Evolutionary conservation across 164 flowering plant genomes (phyloP), one percentile per base, ranked within the genome.

Genomic region (Buxus sempervirens): DNA sequence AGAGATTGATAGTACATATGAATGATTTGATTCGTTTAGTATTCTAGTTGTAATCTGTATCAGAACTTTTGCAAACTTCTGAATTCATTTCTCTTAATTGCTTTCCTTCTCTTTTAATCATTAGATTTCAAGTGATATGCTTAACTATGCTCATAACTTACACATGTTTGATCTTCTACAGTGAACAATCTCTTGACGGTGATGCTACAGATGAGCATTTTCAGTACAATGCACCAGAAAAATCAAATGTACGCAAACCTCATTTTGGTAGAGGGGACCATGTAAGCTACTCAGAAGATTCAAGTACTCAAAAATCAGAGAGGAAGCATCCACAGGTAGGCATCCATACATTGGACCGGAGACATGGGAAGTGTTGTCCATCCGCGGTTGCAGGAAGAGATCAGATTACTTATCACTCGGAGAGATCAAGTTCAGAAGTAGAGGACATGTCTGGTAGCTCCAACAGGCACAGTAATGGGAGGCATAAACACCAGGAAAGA

Each of bases 381-480:
- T 71, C 78, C 55, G 69, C 80, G 4, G 53, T 61, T 61, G 38
- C 69, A 69, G 74, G 73, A 67, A 82, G 80, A 70, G 82, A 82
- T 53, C 70, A 42, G 45, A 73, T 63, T 70, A 45, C 70, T 10
- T 48, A 57, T 71, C 74, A 68, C 45, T 61, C 73, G 8, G 89
- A 79, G 55, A 80, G 70, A 71, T 77, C 82, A 55, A 70, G 68
- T 71, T 79, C 83, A 27, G 84, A 74, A 60, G 68, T 71, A 22
- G 82, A 81, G 48, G 81, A 79, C 48, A 60, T 54, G 28, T 76
- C 83, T 18, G 75, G 68, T 59, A 75, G 74, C 71, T 76, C 83
- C 28, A 66, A 63, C 42, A 66, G 65, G 36, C 76, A 68, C 54
- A 56, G 67, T 57, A 80, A 77, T 72, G 85, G 72, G 58, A 74